Base-by-base conservation (phyloP, 2,329 filamentous ascomycete species). In the Lojkania enalia region DNA sequence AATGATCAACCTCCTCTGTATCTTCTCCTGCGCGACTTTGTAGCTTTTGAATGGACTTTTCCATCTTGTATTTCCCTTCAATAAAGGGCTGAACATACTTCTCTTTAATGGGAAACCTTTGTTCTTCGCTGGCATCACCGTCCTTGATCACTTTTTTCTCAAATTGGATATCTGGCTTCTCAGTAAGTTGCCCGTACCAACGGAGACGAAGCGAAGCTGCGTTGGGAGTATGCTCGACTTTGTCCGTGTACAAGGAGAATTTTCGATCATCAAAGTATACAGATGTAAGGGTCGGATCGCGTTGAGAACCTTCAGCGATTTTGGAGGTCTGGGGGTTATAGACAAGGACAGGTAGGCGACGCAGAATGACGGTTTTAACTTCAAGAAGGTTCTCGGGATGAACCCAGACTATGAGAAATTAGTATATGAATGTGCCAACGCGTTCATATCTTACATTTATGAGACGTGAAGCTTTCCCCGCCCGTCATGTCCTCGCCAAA, bases 311-410 rank as follows among this genome's bases (percentile, higher is more conserved):
- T 60, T 96, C 90, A 32, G 88, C 81, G 57, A 94, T 81, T 71
- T 92, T 95, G 21, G 89, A 84, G 1, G 87, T 82, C 57, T 91
- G 86, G 35, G 94, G 86, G 66, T 94, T 96, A 73, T 96, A 99
- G 16, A 99, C 86, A 13, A 99, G 84, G 20, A 95, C 84, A 1
- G 94, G 94, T 16, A 99, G 80, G 46, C 88, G 88, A 51, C 94
- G 88, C 21, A 97, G 81, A 50, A 99, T 95, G 61, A 90, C 85
- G 4, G 94, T 97, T 79, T 97, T 96, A 67, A 97, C 90, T 74
- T 99, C 94, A 57, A 97, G 83, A 20, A 97, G 77, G 71, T 99
- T 97, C 62, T 99, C 94, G 21, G 84, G 82, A 69, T 99, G 94
- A 4, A 99, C 86, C 94, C 94, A 99, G 75, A 96, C 84, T 87